Conservation (phyloP, 2,329 filamentous ascomycete genomes). For the Paraconiothyrium sp. region DNA sequence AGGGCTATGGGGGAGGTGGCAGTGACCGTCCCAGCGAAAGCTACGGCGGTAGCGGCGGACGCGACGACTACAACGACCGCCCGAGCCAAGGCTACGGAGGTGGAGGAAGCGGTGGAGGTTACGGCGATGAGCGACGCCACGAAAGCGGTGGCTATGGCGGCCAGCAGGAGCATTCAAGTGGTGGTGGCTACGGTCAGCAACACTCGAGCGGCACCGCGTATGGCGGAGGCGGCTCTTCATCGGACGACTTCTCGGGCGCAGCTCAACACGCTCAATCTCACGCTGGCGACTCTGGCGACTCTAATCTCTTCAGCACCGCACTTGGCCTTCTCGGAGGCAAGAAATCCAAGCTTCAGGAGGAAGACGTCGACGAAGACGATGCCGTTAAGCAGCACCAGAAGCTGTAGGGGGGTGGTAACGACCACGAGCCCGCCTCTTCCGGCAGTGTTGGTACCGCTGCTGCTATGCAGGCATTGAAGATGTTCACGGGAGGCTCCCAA, state of each 20-base stretch:
- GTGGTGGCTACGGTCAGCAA: conserved; percentile 53
- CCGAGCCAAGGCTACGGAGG: conserved; percentile 14
- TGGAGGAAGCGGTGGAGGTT: conserved; percentile 1
- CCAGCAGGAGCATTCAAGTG: conserved; percentile 48
- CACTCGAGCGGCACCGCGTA: conserved; percentile 55
- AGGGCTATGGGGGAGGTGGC: conserved; percentile 5
- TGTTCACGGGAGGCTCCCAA: conserved; percentile 70
- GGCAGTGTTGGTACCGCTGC: conserved; percentile 71
- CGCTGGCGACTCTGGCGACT: conserved; percentile 60
- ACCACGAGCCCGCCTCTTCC: conserved; percentile 55
- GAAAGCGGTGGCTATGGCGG: conserved; percentile 20
- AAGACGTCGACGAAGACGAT: conserved; percentile 69
- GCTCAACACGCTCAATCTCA: conserved; percentile 65
- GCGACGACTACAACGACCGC: conserved; percentile 29
- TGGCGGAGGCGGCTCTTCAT: conserved; percentile 50
- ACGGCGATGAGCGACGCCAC: conserved; percentile 13
- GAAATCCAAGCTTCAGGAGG: conserved; percentile 59
- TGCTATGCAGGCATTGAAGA: conserved; percentile 82
- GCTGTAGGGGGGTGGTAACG: conserved; percentile 67
- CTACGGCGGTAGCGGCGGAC: conserved; percentile 12
- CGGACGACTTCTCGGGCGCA: conserved; percentile 64
- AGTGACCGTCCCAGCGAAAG: conserved; percentile 20
- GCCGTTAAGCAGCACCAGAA: conserved; percentile 79
- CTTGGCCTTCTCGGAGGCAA: conserved; percentile 65
- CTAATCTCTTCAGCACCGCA: conserved; percentile 64